phyloP scores from a whole-genome alignment of 331 rosid species.

The Erythrophleum ivorense region DNA sequence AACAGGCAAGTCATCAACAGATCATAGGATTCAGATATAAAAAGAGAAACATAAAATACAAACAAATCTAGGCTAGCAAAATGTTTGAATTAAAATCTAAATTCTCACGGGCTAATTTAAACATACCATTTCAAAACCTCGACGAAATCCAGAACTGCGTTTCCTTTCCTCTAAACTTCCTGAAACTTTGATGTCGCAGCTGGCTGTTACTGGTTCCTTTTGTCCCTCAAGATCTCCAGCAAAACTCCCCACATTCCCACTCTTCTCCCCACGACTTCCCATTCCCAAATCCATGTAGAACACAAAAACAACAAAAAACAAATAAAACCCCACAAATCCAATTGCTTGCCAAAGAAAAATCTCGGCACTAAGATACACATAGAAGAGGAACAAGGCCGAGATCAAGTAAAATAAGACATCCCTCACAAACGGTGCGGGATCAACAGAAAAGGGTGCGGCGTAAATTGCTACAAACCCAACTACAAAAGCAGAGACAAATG shows the following conservation, averaged over 20 bases:
- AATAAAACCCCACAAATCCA: constrained; percentile 79
- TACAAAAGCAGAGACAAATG: constrained; percentile 92
- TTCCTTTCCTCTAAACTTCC: constrained; percentile 43
- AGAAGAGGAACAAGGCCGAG: constrained; percentile 80
- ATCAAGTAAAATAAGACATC: constrained; percentile 80
- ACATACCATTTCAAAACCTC: constrained; percentile 63
- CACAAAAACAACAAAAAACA: constrained; percentile 86
- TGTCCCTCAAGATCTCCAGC: constrained; percentile 52
- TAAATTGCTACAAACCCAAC: constrained; percentile 92
- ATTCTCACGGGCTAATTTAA: background rate
- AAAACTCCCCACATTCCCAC: constrained; percentile 37
- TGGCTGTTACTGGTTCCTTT: constrained; percentile 18
- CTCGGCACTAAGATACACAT: constrained; percentile 89
- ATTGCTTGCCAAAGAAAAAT: constrained; percentile 92
- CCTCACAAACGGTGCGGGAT: constrained; percentile 79
- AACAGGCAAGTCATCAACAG: background rate
- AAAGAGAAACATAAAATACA: background rate
- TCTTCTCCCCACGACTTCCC: constrained; percentile 42
- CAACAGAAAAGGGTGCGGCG: constrained; percentile 79
- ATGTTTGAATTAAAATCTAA: background rate
- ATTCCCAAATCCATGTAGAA: constrained; percentile 90
- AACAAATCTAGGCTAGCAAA: background rate
- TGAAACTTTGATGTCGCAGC: constrained; percentile 41
- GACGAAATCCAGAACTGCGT: constrained; percentile 45
- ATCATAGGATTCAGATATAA: background rate